phyloP scores from a whole-genome alignment of 2,329 filamentous ascomycete genomes.

The Colletotrichum zoysiae region DNA sequence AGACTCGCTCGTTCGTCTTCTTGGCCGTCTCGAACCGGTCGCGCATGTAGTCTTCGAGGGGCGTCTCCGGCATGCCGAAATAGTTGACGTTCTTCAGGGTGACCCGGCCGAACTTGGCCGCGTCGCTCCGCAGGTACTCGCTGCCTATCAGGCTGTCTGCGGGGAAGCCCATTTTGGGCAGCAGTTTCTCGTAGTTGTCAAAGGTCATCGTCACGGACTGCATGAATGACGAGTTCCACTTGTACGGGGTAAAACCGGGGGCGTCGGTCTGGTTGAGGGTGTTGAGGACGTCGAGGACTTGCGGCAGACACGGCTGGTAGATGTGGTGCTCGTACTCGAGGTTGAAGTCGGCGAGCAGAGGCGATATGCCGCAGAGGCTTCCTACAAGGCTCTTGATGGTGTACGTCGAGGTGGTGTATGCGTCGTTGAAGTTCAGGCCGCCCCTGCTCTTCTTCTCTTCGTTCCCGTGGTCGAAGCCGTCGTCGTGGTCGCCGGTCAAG shows the following conservation, averaged over 20 bases:
- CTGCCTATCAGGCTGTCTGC: neutral
- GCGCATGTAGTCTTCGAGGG: constrained; percentile 53
- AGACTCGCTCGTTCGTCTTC: constrained; percentile 49
- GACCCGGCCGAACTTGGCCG: constrained; percentile 27
- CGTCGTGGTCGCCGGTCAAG: constrained; percentile 32
- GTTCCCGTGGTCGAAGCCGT: constrained; percentile 18
- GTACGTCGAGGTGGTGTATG: constrained; percentile 51
- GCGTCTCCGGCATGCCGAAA: constrained; percentile 57
- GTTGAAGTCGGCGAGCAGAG: constrained; percentile 52
- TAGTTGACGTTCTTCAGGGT: constrained; percentile 51
- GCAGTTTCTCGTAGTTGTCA: constrained; percentile 36
- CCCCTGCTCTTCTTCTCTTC: constrained; percentile 37
- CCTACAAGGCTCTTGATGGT: constrained; percentile 53
- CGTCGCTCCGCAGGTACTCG: neutral
- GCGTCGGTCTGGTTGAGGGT: constrained; percentile 27
- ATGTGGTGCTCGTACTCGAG: constrained; percentile 52
- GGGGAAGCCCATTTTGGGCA: neutral
- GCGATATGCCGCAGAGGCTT: constrained; percentile 51
- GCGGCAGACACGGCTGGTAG: constrained; percentile 55
- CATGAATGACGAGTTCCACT: constrained; percentile 42
- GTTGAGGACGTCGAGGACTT: constrained; percentile 43
- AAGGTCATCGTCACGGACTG: constrained; percentile 42
- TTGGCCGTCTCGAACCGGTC: constrained; percentile 43
- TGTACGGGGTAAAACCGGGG: constrained; percentile 38
- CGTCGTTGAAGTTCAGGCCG: constrained; percentile 50